Evolutionary conservation across 768 basidiomycete genomes (phyloP), one percentile per base, ranked within the genome.

Genomic region (Mrakia gelida): DNA sequence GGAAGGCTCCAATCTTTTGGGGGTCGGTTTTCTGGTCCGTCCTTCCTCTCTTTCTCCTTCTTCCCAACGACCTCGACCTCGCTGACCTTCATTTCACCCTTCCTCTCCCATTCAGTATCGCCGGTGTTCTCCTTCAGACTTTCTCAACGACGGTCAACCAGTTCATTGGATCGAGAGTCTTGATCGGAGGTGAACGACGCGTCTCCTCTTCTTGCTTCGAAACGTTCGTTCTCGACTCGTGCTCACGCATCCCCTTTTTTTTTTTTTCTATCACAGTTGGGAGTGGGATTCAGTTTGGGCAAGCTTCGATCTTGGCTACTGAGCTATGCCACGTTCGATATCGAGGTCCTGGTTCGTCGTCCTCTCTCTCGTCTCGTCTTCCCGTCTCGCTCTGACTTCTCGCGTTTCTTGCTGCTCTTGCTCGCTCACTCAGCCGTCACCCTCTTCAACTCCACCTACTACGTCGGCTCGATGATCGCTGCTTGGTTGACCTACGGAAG

Each of bases 401-500:
- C 49, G 49, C 49, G 16, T 18, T 21, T 5, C 49, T 52, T 7
- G 11, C 7, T 52, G 16, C 18, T 2, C 18, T 52, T 21, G 1
- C 15, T 16, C 16, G 4, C 49, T 16, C 18, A 4, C 18, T 21
- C 61, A 32, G 61, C 61, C 16, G 61, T 62, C 10, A 62, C 61
- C 8, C 61, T 62, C 10, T 62, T n/a, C 61, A n/a, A 62, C n/a
- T 62, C 61, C 8, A 28, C n/a, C 61, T 62, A 28, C 61, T 62
- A 62, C n/a, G 11, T 62, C 61, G 61, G 61, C n/a, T n/a, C 61
- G n/a, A 32, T 62, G n/a, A 9, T 62, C n/a, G n/a, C 61, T 28
- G 61, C n/a, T 28, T 62, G 61, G 61, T 16, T 62, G 11, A 62
- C 61, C n/a, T 62, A 62, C 61, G 61, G n/a, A 62, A 62, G 61